These are phyloP conservation scores for Fusarium newnesense DNA, from an alignment of 2,329 filamentous ascomycete genomes.

Conservation along the genomic window DNA sequence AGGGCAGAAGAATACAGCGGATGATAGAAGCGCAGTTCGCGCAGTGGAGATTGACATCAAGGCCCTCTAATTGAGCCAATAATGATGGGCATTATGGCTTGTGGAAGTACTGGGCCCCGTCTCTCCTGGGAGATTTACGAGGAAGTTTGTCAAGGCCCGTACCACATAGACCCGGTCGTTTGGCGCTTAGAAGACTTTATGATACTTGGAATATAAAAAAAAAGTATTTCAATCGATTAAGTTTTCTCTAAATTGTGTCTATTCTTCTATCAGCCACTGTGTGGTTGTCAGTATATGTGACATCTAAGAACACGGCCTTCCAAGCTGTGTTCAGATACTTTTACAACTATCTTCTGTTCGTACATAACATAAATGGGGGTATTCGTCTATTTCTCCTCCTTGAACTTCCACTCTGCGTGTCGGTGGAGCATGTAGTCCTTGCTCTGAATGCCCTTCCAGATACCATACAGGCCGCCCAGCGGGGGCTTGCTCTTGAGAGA, in stretches of 20 bases:
- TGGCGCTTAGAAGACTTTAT: slow-evolving; percentile 33
- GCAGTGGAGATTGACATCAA: slow-evolving; percentile 29
- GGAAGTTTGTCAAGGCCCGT: slow-evolving; percentile 33
- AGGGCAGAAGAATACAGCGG: slow-evolving; percentile 38
- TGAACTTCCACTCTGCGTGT: slow-evolving; percentile 64
- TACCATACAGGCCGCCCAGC: slow-evolving; percentile 68
- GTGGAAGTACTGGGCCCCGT: slow-evolving; percentile 39
- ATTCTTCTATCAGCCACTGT: slow-evolving; percentile 5
- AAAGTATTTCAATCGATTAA: slow-evolving; percentile 20
- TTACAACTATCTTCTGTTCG: slow-evolving; percentile 19
- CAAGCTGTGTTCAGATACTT: background rate
- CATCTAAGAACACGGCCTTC: background rate
- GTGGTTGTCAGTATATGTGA: background rate
- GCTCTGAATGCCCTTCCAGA: slow-evolving; percentile 68
- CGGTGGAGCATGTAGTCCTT: slow-evolving; percentile 66
- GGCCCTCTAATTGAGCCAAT: slow-evolving; percentile 43
- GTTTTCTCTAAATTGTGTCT: background rate
- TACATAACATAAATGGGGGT: slow-evolving; percentile 30
- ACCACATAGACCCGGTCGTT: slow-evolving; percentile 38
- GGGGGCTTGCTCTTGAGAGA: slow-evolving; percentile 63
- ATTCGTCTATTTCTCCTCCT: slow-evolving; percentile 43
- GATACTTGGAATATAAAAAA: slow-evolving; percentile 37
- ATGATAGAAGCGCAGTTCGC: slow-evolving; percentile 40
- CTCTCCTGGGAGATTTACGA: slow-evolving; percentile 31
- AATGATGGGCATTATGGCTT: slow-evolving; percentile 33